phyloP scores from a whole-genome alignment of 2,329 filamentous ascomycete species.

The Talaromyces atroroseus region DNA sequence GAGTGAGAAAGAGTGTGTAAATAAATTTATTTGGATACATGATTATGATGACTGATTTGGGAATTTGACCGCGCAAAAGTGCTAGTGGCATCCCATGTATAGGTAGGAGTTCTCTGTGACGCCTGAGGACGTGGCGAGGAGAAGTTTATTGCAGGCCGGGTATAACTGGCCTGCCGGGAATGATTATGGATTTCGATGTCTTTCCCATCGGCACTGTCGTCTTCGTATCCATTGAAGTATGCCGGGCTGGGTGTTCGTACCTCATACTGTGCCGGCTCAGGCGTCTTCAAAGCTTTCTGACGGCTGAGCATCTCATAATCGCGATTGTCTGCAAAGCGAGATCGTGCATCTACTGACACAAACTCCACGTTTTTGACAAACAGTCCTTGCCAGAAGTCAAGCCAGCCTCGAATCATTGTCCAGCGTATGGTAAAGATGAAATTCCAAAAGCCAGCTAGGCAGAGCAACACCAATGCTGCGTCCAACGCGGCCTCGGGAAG shows the following conservation, averaged over 20 bases:
- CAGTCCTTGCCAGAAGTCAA: constrained; percentile 54
- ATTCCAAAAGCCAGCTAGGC: constrained; percentile 81
- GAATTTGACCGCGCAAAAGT: constrained; percentile 14
- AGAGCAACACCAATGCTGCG: constrained; percentile 75
- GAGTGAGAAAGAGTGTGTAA: neutral
- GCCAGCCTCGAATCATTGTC: constrained; percentile 83
- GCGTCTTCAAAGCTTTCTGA: constrained; percentile 23
- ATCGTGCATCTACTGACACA: constrained; percentile 75
- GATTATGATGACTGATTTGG: constrained; percentile 10
- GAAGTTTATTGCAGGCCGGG: constrained; percentile 11
- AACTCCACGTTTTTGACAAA: constrained; percentile 64
- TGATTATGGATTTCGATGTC: constrained; percentile 4
- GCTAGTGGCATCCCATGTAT: constrained; percentile 10
- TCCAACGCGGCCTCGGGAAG: constrained; percentile 71
- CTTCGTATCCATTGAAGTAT: neutral
- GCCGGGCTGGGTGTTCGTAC: constrained; percentile 18
- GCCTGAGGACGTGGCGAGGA: constrained; percentile 11
- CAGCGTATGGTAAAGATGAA: constrained; percentile 74
- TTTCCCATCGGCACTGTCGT: neutral
- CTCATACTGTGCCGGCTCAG: constrained; percentile 26
- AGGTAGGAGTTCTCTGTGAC: neutral
- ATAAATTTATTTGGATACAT: constrained; percentile 1
- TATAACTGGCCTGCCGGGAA: constrained; percentile 4
- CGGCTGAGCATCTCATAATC: constrained; percentile 71
- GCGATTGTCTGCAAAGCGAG: constrained; percentile 56